These are phyloP conservation scores for Ceratobasidium sp. DNA, from an alignment of 1,284 basidiomycete genomes.

Conservation along the genomic window DNA sequence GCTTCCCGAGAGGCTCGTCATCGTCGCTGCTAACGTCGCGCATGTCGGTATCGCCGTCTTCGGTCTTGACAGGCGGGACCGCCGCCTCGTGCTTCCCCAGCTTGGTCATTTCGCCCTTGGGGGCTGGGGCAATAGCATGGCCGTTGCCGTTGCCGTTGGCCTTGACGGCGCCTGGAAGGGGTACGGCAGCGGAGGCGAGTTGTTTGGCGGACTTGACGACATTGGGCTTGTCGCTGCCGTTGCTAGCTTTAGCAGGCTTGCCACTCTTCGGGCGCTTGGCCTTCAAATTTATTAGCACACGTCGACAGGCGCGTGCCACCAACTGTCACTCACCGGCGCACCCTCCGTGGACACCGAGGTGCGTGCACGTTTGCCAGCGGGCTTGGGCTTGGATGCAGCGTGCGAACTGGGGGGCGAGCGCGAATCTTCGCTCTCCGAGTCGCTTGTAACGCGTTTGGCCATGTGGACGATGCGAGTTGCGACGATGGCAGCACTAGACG, in stretches of 20 bases:
- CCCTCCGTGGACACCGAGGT: conserved; percentile 47
- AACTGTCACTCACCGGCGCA: conserved; percentile 47
- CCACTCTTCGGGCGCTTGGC: conserved; percentile 37
- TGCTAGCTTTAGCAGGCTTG: conserved; percentile 3
- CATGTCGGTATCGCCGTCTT: conserved; percentile 35
- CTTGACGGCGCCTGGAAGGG: conserved; percentile 59
- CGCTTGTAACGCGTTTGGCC: conserved; percentile 27
- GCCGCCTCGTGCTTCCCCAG: conserved; percentile 44
- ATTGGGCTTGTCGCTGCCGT: conserved; percentile 43
- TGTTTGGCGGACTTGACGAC: conserved; percentile 68
- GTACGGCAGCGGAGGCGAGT: conserved; percentile 57
- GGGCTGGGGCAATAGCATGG: conserved; percentile 66
- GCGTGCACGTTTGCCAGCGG: conserved; percentile 44
- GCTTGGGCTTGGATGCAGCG: conserved; percentile 21
- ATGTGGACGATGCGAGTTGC: neutral
- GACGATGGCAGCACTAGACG: conserved; percentile 55
- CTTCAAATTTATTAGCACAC: conserved; percentile 29
- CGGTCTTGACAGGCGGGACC: conserved; percentile 48
- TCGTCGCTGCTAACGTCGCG: conserved; percentile 27
- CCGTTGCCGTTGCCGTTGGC: conserved; percentile 60
- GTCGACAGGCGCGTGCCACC: neutral
- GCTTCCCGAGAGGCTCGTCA: conserved; percentile 31
- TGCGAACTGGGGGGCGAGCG: neutral
- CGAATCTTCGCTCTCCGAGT: conserved; percentile 27
- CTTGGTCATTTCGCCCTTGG: conserved; percentile 57